These are phyloP conservation scores for Pseudohyphozyma bogoriensis DNA, from an alignment of 768 basidiomycete genomes.

Conservation along the genomic window DNA sequence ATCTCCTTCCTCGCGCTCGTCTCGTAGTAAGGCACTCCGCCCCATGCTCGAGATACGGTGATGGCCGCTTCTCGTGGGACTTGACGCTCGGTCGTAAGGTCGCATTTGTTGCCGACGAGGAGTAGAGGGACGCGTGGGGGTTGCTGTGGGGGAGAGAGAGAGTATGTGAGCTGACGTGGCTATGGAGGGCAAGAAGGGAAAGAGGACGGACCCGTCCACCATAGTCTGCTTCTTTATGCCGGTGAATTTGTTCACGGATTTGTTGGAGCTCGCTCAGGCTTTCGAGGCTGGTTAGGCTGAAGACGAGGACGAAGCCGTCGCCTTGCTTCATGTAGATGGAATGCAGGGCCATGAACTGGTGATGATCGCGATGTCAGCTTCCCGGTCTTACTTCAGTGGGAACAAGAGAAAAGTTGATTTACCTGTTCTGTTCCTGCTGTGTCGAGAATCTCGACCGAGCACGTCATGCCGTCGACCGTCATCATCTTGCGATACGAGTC, in stretches of 20 bases:
- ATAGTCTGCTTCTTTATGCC: conserved; percentile 27
- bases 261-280: conserved; percentile 25
- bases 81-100: conserved; percentile 29
- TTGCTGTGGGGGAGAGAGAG: too few species aligned
- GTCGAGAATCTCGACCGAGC: conserved; percentile 31
- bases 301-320: conserved; percentile 34
- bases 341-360: conserved; percentile 34
- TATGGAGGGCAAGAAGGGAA: neutral
- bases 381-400: too few species aligned
- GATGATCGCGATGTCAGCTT: neutral
- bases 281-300: conserved; percentile 30
- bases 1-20: conserved; percentile 28
- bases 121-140: conserved; percentile 24
- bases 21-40: conserved; percentile 34
- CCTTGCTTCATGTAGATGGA: conserved; percentile 33
- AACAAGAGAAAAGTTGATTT: conserved; percentile 22
- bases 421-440: conserved; percentile 44
- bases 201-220: neutral
- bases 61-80: conserved; percentile 30
- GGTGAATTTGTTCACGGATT: conserved; percentile 30
- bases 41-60: conserved; percentile 25
- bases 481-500: conserved; percentile 29
- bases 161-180: neutral
- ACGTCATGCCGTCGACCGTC: conserved; percentile 29
- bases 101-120: conserved; percentile 34